Evolutionary conservation across 495 filamentous ascomycete species (phyloP).

Genomic region (Penicillium arizonense): DNA sequence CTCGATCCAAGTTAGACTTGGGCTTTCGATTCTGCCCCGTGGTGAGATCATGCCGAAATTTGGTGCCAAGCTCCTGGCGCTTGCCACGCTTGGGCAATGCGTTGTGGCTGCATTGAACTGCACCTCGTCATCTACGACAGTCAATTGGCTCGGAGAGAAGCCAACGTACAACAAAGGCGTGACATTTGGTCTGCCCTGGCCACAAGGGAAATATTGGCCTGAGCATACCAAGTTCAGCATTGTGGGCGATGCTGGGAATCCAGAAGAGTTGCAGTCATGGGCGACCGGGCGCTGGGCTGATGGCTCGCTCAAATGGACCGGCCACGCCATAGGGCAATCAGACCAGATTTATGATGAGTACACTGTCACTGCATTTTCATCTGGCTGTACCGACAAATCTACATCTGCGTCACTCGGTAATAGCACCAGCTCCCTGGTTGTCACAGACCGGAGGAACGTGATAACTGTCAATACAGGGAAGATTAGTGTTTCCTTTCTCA

Average conservation of each 20-base stretch:
- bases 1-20: neutral
- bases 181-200: slow-evolving; percentile 45
- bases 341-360: slow-evolving; percentile 8
- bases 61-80: neutral
- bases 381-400: neutral
- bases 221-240: slow-evolving; percentile 30
- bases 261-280: slow-evolving; percentile 36
- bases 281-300: slow-evolving; percentile 44
- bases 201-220: slow-evolving; percentile 32
- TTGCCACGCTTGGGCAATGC: neutral
- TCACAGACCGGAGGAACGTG: neutral
- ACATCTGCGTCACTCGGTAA: neutral
- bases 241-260: slow-evolving; percentile 11
- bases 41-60: neutral
- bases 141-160: slow-evolving; percentile 38
- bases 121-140: slow-evolving; percentile 5
- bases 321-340: slow-evolving; percentile 33
- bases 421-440: neutral
- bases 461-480: slow-evolving; percentile 35
- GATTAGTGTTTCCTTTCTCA: slow-evolving; percentile 34
- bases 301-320: slow-evolving; percentile 48
- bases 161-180: slow-evolving; percentile 29
- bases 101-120: neutral
- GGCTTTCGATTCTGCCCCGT: too few relatives aligned
- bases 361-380: slow-evolving; percentile 10